phyloP scores from a whole-genome alignment of 2,329 filamentous ascomycete genomes.

The Apiospora phragmitis region DNA sequence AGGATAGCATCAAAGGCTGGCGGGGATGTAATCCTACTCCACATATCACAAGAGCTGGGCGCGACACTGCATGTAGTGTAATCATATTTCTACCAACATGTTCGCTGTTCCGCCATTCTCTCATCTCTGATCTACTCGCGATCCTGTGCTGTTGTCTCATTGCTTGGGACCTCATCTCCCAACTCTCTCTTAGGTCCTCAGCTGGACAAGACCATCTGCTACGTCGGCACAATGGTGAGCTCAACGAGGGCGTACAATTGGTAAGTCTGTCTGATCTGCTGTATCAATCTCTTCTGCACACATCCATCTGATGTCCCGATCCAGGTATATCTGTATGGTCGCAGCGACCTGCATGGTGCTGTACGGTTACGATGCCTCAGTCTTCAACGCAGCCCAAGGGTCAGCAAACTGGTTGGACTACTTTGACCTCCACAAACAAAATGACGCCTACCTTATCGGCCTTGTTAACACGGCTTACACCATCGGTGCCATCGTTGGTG shows the following conservation, averaged over 20 bases:
- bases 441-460: slow-evolving; percentile 46
- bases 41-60: neutral
- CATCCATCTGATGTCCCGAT: neutral
- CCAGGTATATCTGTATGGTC: slow-evolving; percentile 67
- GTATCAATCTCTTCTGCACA: neutral
- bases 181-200: neutral
- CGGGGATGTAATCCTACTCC: neutral
- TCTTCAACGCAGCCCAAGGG: slow-evolving; percentile 71
- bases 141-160: neutral
- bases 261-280: slow-evolving; percentile 25
- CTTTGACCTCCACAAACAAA: slow-evolving; percentile 52
- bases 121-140: neutral
- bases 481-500: slow-evolving; percentile 68
- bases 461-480: slow-evolving; percentile 69
- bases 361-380: slow-evolving; percentile 73
- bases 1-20: neutral
- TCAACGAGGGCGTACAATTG: slow-evolving; percentile 47
- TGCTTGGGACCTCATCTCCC: neutral
- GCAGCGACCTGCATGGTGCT: slow-evolving; percentile 75
- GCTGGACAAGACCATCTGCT: neutral
- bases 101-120: neutral
- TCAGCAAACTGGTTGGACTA: slow-evolving; percentile 66
- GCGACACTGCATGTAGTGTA: neutral
- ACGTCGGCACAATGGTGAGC: slow-evolving; percentile 34
- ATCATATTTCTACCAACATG: neutral